Percentiles rank a stretch among this genome's conserved stretches.
Evolutionary conservation across 2,329 filamentous ascomycete genomes (phyloP).

Genomic region (Penicillium occitanis): DNA sequence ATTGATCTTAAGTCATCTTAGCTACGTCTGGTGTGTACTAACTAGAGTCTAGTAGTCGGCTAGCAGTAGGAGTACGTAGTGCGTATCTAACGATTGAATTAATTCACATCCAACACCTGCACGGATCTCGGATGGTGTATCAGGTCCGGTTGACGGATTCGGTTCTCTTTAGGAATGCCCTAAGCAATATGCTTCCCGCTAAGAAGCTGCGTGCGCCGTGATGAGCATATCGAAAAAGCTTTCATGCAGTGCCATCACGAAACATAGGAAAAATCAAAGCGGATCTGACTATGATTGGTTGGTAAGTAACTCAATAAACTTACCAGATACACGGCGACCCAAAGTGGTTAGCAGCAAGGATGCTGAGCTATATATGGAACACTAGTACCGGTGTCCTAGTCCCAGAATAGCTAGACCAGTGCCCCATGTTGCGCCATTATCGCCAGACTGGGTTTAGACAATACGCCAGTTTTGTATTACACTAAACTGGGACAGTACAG

Average conservation of each 20-base stretch:
- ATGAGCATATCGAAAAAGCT: background rate
- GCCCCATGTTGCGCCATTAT: background rate
- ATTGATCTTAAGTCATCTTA: background rate
- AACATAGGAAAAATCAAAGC: background rate
- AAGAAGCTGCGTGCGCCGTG: background rate
- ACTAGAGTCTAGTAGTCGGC: background rate
- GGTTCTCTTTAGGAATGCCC: background rate
- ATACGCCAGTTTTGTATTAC: background rate
- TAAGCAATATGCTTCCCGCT: background rate
- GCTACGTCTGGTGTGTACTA: background rate
- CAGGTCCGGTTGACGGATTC: background rate
- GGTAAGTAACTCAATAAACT: background rate
- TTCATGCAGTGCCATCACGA: slow-evolving; percentile 8
- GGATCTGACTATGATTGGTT: background rate
- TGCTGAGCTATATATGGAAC: slow-evolving; percentile 5
- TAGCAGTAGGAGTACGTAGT: background rate
- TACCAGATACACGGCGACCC: background rate
- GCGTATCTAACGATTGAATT: background rate
- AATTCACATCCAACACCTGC: background rate
- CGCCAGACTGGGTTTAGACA: background rate
- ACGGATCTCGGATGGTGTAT: background rate
- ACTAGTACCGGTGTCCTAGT: background rate
- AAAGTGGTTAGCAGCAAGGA: background rate
- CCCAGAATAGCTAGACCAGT: background rate
- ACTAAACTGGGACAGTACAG: background rate